Evolutionary conservation across 139 green algal genomes (phyloP).

Genomic region (Closterium sp.): DNA sequence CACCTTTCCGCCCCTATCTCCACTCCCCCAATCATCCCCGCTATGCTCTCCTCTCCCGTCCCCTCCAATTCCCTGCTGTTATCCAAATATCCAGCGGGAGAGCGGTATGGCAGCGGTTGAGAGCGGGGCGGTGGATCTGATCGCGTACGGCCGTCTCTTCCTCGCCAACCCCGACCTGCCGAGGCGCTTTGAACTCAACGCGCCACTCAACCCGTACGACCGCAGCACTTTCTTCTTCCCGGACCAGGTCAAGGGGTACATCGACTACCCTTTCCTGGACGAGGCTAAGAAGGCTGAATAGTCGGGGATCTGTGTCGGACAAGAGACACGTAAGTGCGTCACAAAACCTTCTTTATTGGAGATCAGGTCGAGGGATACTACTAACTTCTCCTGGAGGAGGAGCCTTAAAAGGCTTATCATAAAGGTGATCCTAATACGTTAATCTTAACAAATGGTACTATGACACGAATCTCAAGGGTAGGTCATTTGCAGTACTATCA

Average conservation of each 20-base stretch:
- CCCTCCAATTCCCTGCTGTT: not conserved
- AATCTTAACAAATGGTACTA: too few species aligned
- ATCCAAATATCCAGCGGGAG: conserved; percentile 17
- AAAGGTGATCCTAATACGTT: too few species aligned
- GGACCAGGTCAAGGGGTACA: conserved; percentile 67
- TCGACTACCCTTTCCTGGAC: conserved; percentile 80
- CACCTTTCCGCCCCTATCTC: too few species aligned
- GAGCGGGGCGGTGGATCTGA: conserved; percentile 55
- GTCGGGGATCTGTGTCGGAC: not conserved
- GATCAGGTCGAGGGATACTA: not conserved
- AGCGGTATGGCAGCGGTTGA: conserved; percentile 55
- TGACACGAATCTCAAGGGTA: too few species aligned
- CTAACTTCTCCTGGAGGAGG: too few species aligned
- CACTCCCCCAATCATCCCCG: too few species aligned
- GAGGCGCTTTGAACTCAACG: conserved; percentile 60
- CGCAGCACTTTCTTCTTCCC: conserved; percentile 73
- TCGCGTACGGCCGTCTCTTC: conserved; percentile 62
- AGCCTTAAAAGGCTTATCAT: too few species aligned
- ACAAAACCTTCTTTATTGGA: not conserved
- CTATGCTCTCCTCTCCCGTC: too few species aligned
- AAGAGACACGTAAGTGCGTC: not conserved
- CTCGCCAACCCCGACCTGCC: conserved; percentile 81
- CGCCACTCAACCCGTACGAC: conserved; percentile 75
- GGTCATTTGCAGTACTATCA: too few species aligned
- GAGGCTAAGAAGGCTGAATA: not conserved